Conservation (phyloP, 2,329 filamentous ascomycete genomes). For the Ophiostoma montium region DNA sequence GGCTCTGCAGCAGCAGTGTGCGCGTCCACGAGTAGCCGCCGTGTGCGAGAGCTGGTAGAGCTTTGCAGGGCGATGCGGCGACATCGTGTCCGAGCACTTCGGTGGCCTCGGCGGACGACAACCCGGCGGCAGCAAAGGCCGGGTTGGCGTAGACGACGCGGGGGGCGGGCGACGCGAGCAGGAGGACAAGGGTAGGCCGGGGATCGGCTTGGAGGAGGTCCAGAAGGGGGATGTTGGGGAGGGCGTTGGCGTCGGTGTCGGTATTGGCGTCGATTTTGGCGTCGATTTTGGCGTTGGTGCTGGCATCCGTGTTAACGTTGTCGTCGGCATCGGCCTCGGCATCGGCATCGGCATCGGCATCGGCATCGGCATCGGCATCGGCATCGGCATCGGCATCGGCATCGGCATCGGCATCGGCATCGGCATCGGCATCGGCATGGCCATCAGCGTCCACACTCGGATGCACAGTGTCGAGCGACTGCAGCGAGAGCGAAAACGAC, state of each 20-base stretch:
- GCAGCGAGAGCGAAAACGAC: no score
- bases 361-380: no score
- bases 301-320: background rate
- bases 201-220: conserved; percentile 26
- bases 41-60: conserved; percentile 1
- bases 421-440: background rate
- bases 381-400: no score
- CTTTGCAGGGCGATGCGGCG: background rate
- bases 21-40: conserved; percentile 12
- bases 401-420: background rate
- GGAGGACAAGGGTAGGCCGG: conserved; percentile 23
- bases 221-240: conserved; percentile 18
- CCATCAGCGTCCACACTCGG: no score
- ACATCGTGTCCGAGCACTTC: conserved; percentile 15
- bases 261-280: no score
- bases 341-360: no score
- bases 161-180: background rate
- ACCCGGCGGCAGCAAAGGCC: conserved; percentile 15
- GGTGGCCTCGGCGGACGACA: conserved; percentile 6
- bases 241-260: no score
- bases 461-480: no score
- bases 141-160: conserved; percentile 18
- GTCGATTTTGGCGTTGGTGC: no score
- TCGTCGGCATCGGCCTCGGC: background rate
- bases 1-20: conserved; percentile 4